Evolutionary conservation across 164 flowering plant species (phyloP).

Genomic region (Platanus orientalis): DNA sequence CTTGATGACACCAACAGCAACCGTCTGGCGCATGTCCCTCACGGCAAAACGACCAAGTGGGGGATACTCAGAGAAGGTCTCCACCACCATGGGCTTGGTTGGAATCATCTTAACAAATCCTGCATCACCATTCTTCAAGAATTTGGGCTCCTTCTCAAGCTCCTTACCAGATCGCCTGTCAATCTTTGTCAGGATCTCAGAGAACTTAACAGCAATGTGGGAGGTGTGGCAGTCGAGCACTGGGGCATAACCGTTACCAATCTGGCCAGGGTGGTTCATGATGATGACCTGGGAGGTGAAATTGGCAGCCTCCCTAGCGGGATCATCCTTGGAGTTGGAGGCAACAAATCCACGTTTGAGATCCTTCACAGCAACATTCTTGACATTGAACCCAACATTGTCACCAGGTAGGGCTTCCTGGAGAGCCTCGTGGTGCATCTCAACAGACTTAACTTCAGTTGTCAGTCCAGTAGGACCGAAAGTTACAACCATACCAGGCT

Average conservation of each 20-base stretch:
- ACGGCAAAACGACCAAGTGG: constrained; percentile 78
- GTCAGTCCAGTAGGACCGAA: constrained; percentile 64
- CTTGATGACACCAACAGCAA: constrained; percentile 72
- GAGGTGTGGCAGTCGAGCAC: constrained; percentile 71
- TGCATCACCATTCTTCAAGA: constrained; percentile 63
- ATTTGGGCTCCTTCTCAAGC: constrained; percentile 62
- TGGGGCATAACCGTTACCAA: constrained; percentile 67
- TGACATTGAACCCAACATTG: constrained; percentile 65
- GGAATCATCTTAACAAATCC: constrained; percentile 70
- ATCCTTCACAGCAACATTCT: constrained; percentile 73
- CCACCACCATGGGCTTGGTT: constrained; percentile 76
- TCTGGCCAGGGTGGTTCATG: constrained; percentile 81
- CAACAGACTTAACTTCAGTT: constrained; percentile 72
- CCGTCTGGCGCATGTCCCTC: constrained; percentile 69
- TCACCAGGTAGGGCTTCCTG: constrained; percentile 66
- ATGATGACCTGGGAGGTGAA: constrained; percentile 73
- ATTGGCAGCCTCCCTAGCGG: constrained; percentile 63
- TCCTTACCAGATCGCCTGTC: constrained; percentile 59
- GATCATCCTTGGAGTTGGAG: constrained; percentile 70
- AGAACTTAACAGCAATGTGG: constrained; percentile 68
- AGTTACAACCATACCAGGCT: constrained; percentile 73
- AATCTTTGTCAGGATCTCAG: constrained; percentile 47
- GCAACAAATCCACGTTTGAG: constrained; percentile 67
- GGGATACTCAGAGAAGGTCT: constrained; percentile 64
- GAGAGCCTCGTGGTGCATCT: constrained; percentile 69